Evolutionary conservation across 192 early-diverging fungal genomes (phyloP), one percentile per base, ranked within the genome.

Genomic region (Entophlyctis helioformis): DNA sequence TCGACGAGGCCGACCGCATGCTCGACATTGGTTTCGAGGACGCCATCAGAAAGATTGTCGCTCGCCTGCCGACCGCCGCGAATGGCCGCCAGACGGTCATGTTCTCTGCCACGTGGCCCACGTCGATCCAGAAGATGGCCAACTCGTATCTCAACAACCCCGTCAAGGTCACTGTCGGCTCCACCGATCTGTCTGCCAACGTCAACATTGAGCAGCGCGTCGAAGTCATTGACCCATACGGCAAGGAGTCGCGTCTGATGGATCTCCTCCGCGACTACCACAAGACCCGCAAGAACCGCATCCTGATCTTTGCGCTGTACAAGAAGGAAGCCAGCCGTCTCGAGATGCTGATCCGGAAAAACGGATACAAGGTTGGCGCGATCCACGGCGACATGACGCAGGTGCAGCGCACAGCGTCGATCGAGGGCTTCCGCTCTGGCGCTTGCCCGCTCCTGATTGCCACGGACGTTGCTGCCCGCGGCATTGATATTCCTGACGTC

Each of bases 1-100:
- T 96, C 36, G 93, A 98, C 55, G 93, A 96, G 67, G 92, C 90
- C 32, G 95, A 98, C 70, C 83, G 91, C 47, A 98, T 95, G 95
- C 66, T 98, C 48, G 91, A 98, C 50, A 76, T 80, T 48, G 91
- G 89, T 28, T 95, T 95, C 65, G 87, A 96, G 53, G 78, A 85
- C 42, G 86, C 82, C 37, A 89, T 98, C 46, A 77, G 80, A 37
- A 79, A 79, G 22, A 96, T 98, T 48, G 74, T 94, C 35, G 62
- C 62, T 19, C 73, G 82, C 53, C 74, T 84, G 36, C n/a, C n/a
- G n/a, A 54, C 54, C 24, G 27, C 29, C 27, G 73, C 71, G 42
- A 67, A 75, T 39, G 50, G 66, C 20, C 83, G 89, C 18, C 91
- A 95, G 56, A 94, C 89, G 2, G 82, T 89, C 46, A 94, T 95